Base-by-base conservation (phyloP, 192 early-diverging fungal species). In the Podila verticillata region DNA sequence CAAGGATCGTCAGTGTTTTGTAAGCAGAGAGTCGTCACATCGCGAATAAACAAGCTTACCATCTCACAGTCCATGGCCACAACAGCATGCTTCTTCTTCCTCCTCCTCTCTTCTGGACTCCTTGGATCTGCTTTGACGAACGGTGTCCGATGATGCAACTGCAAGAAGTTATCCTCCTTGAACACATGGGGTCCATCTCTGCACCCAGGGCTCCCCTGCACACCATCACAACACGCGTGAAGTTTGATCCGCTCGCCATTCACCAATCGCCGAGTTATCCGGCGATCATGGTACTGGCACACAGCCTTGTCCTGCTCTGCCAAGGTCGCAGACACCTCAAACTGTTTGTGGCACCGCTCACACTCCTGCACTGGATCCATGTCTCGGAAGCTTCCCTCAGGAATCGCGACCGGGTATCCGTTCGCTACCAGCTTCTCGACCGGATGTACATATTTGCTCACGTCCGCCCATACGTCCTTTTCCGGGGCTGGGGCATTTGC, bases 31-130 rank as follows among this genome's bases (percentile, higher is more conserved):
- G n/a, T 48, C 22, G 5, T 47, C 17, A 35, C 3, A 44, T n/a
- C n/a, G n/a, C n/a, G n/a, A n/a, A n/a, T n/a, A n/a, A n/a, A n/a
- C 34, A 60, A 8, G 49, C 5, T 47, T 84, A 89, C 89, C 92
- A 93, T 93, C 82, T 93, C 92, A 66, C 92, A 93, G 82, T 93
- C 92, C 61, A 92, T 70, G 0, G 87, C 92, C 24, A 92, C 86
- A 26, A 91, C 59, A 9, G 68, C 19, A 20, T 72, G 36, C 8
- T 67, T 54, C 5, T 61, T 47, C 13, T 48, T 48, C 39, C 7
- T 15, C 39, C 3, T 12, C 10, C 39, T 15, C 39, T 13, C 1
- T 48, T 30, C 13, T 68, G 61, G 19, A 73, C 31, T 49, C 32
- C 31, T 4, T 35, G 57, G 34, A 82, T 70, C 83, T 60, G 87